phyloP scores from a whole-genome alignment of 768 basidiomycete species.

The Boletus reticulatus region DNA sequence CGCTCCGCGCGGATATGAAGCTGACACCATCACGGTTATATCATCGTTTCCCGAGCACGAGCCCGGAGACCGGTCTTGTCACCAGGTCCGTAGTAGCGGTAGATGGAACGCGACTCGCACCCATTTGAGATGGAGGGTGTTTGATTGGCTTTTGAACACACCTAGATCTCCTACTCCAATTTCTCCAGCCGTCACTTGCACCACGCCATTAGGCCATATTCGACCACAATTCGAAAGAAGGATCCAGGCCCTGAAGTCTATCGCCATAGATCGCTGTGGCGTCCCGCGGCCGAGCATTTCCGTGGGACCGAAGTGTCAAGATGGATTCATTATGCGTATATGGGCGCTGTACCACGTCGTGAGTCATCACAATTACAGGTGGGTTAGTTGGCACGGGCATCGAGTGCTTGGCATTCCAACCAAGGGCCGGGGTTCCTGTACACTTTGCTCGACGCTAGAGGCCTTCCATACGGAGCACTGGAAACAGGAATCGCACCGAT shows the following conservation, averaged over 20 bases:
- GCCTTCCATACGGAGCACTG: not conserved
- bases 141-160: not conserved
- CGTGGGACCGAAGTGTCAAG: not conserved
- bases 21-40: not conserved
- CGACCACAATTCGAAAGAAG: not conserved
- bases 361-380: not conserved
- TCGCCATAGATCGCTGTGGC: constrained; percentile 10
- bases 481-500: not conserved
- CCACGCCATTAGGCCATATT: not conserved
- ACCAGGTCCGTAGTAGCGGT: not conserved
- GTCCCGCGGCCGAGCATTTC: constrained; percentile 13
- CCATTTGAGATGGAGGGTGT: not conserved
- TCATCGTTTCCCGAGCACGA: not conserved
- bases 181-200: not conserved
- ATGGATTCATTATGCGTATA: constrained; percentile 8
- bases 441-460: not conserved
- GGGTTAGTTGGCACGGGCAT: not conserved
- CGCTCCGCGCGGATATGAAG: constrained; percentile 1
- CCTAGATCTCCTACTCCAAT: not conserved
- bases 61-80: not conserved
- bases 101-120: too few relatives aligned
- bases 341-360: not conserved
- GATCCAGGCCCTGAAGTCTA: constrained; percentile 15
- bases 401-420: not conserved
- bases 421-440: constrained; percentile 9